Conservation (phyloP, 495 filamentous ascomycete genomes). For the Durotheca rogersii region DNA sequence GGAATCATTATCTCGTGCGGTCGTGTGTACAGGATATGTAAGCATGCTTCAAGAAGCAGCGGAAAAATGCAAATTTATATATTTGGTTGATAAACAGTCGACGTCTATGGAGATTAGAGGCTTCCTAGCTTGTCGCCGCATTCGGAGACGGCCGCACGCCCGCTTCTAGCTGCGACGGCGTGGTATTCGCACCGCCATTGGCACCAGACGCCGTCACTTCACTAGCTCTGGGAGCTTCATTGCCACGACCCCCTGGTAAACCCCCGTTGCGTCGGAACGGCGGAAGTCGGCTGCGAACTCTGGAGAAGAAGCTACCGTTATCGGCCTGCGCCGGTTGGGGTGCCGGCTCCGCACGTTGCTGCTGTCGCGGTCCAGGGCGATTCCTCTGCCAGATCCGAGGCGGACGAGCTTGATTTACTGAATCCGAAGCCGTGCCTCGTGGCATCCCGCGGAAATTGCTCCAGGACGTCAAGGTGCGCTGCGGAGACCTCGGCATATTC, state of each 20-base stretch:
- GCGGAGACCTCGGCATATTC: slow-evolving; percentile 42
- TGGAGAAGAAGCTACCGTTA: slow-evolving; percentile 20
- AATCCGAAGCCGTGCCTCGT: slow-evolving; percentile 33
- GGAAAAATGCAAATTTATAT: slow-evolving; percentile 28
- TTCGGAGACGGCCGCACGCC: slow-evolving; percentile 34
- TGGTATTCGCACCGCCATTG: slow-evolving; percentile 26
- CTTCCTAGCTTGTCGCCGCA: slow-evolving; percentile 28
- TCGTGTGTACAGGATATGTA: slow-evolving; percentile 22
- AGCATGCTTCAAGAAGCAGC: slow-evolving; percentile 2
- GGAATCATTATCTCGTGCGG: slow-evolving; percentile 8
- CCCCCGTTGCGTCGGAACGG: slow-evolving; percentile 26
- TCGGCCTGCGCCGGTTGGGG: slow-evolving; percentile 14
- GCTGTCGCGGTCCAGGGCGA: slow-evolving; percentile 11
- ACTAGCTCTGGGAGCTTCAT: slow-evolving; percentile 13
- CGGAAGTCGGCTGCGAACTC: slow-evolving; percentile 31
- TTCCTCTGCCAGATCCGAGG: slow-evolving; percentile 24
- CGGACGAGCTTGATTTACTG: slow-evolving; percentile 14
- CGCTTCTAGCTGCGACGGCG: slow-evolving; percentile 45
- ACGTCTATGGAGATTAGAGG: slow-evolving; percentile 27
- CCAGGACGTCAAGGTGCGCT: slow-evolving; percentile 35
- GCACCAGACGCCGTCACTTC: slow-evolving; percentile 22
- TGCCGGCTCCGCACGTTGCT: slow-evolving; percentile 5
- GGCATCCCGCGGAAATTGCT: slow-evolving; percentile 34
- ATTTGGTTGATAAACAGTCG: slow-evolving; percentile 25
- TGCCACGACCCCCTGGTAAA: slow-evolving; percentile 30